These are phyloP conservation scores for Daedaleopsis sinensis DNA, from an alignment of 768 basidiomycete genomes.

Conservation along the genomic window DNA sequence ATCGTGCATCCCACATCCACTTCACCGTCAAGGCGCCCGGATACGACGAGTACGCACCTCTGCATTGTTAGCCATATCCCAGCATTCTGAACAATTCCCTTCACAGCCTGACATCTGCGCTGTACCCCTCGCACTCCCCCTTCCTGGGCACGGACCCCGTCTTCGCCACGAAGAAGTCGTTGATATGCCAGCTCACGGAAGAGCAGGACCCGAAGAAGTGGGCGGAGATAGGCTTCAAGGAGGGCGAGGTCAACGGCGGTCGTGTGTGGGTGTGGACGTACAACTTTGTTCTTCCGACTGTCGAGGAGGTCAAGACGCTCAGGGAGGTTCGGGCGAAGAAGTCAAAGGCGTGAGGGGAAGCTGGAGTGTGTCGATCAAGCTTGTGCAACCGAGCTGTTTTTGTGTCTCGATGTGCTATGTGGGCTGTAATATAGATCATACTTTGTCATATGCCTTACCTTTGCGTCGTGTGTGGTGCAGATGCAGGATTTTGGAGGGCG, in stretches of 20 bases:
- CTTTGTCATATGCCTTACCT: neutral
- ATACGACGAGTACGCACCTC: constrained; percentile 33
- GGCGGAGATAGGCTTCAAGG: constrained; percentile 34
- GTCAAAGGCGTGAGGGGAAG: constrained; percentile 12
- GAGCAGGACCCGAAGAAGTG: constrained; percentile 32
- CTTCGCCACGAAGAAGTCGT: constrained; percentile 39
- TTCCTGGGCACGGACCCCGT: constrained; percentile 41
- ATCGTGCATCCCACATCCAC: constrained; percentile 38
- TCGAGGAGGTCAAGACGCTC: constrained; percentile 32
- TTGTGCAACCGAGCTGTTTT: neutral
- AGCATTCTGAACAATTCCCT: neutral
- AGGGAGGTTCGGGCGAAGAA: constrained; percentile 19
- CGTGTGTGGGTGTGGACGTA: constrained; percentile 38
- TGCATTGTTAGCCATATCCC: neutral
- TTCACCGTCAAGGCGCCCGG: constrained; percentile 36
- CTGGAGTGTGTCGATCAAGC: neutral
- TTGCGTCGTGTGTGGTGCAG: neutral
- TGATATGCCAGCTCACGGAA: constrained; percentile 33
- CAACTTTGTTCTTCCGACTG: constrained; percentile 34
- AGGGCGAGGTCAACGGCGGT: constrained; percentile 32
- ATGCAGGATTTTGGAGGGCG: neutral
- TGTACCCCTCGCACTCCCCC: constrained; percentile 38
- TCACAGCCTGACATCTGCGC: constrained; percentile 34
- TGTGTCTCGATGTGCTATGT: neutral
- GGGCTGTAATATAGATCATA: neutral